Evolutionary conservation across 805 yeast genomes (phyloP).

Genomic region (Suhomyces sp.): DNA sequence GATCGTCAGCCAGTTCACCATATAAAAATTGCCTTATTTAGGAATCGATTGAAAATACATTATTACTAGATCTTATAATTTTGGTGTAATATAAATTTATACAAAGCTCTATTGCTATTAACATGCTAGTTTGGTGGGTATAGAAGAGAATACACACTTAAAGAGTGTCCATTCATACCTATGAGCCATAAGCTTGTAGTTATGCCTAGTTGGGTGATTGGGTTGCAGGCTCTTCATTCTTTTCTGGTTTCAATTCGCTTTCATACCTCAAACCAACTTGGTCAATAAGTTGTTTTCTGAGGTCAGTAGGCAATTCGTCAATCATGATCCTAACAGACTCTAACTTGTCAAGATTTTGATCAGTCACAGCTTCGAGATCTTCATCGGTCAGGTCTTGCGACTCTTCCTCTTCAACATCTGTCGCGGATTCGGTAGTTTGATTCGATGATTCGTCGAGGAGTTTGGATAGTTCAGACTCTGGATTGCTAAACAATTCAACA

Average conservation of each 20-base stretch:
- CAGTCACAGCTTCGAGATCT: slow-evolving; percentile 10
- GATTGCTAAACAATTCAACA: slow-evolving; percentile 38
- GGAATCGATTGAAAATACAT: background rate
- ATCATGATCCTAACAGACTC: slow-evolving; percentile 29
- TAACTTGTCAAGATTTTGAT: slow-evolving; percentile 24
- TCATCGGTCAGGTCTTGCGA: slow-evolving; percentile 21
- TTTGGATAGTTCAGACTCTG: slow-evolving; percentile 40
- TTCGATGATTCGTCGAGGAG: slow-evolving; percentile 36
- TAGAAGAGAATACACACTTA: background rate
- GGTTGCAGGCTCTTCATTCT: background rate
- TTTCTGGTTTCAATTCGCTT: background rate
- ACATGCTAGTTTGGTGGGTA: background rate
- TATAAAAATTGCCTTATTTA: background rate
- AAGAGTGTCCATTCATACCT: background rate
- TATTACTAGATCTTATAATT: background rate
- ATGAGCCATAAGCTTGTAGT: background rate
- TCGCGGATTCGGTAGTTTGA: slow-evolving; percentile 1
- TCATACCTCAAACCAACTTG: slow-evolving; percentile 21
- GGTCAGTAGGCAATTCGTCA: slow-evolving; percentile 36
- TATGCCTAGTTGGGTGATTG: background rate
- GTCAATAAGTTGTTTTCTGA: slow-evolving; percentile 25
- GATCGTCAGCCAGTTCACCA: background rate
- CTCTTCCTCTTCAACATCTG: slow-evolving; percentile 7
- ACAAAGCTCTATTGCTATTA: background rate
- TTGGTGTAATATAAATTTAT: background rate